Conservation (phyloP, 139 green algal species). For the Ostreobium quekettii region DNA sequence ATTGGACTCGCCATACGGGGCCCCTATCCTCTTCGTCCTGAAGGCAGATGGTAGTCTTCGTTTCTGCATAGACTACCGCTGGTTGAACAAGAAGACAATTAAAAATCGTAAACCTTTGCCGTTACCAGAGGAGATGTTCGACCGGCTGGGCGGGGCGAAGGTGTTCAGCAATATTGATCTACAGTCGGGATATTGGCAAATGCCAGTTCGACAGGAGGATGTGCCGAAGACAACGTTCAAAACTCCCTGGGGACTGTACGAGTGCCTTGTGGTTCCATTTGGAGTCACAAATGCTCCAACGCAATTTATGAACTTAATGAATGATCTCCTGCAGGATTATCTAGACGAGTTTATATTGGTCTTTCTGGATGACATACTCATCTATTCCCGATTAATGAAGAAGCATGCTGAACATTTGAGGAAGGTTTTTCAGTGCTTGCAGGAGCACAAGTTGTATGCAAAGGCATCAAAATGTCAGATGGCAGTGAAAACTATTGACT, state of each 20-base stretch:
- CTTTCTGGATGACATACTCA: constrained; percentile 28
- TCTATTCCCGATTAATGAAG: not conserved
- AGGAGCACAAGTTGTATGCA: constrained; percentile 6
- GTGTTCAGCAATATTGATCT: constrained; percentile 33
- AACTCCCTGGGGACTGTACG: constrained; percentile 2
- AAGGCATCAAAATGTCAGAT: constrained; percentile 26
- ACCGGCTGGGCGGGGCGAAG: not conserved
- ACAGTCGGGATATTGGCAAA: constrained; percentile 22
- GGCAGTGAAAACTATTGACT: constrained; percentile 18
- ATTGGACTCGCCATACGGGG: constrained; percentile 27
- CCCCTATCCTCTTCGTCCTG: constrained; percentile 41
- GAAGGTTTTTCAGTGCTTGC: constrained; percentile 3
- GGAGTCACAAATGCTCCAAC: constrained; percentile 13
- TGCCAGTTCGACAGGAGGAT: not conserved
- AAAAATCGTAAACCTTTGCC: constrained; percentile 22
- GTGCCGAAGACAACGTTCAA: constrained; percentile 19
- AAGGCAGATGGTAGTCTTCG: constrained; percentile 37
- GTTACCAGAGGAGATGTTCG: constrained; percentile 22
- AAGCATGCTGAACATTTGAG: constrained; percentile 11
- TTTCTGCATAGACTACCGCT: constrained; percentile 20
- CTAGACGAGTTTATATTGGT: not conserved
- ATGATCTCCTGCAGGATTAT: constrained; percentile 1
- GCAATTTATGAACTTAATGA: constrained; percentile 11
- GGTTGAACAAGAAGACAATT: constrained; percentile 21
- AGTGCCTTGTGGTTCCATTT: constrained; percentile 18